Evolutionary conservation across 176 grass and related monocot species (phyloP), one percentile per base, ranked within the genome.

Genomic region (Rhynchospora breviuscula): DNA sequence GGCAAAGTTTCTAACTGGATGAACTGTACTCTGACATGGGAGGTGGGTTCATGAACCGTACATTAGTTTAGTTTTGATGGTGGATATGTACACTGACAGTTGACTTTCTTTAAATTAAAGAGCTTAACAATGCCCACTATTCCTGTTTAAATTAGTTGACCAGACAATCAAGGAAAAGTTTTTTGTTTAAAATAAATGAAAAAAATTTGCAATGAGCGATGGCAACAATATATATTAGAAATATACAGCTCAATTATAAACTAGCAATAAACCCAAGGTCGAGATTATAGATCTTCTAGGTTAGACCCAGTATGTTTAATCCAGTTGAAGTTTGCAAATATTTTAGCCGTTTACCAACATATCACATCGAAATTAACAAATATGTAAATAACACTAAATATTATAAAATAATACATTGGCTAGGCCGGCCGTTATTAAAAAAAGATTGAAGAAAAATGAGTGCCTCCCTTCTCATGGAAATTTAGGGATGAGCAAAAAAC

Each of bases 41-140:
- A 81, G 78, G 78, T 81, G 78, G 78, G 19, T 81, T 81, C 78
- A 81, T 81, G 78, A 81, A 81, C 17, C 31, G 78, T 47, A 71
- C 67, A 71, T 71, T 29, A 71, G 18, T 71, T 45, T 5, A 10
- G 7, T 43, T 23, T 62, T 62, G 18, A 21, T 71, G 67, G 14
- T 71, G 12, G 29, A 46, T 43, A 62, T 23, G 8, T 18, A 62
- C 19, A 75, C 6, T 51, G 21, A 25, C 5, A 15, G 2, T 75
- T 53, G n/a, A 67, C 31, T 68, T 68, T 68, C 14, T 52, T 52
- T 43, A 68, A 68, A 40, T 6, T 68, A 43, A 68, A 68, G 35
- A 9, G 1, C 14, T 15, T 17, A 67, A 7, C 12, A 40, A 19
- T 65, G 22, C 6, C 63, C 18, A 65, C 12, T 65, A 31, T 14